Conservation (phyloP, 2,329 filamentous ascomycete genomes). For the Epichloe sylvatica region DNA sequence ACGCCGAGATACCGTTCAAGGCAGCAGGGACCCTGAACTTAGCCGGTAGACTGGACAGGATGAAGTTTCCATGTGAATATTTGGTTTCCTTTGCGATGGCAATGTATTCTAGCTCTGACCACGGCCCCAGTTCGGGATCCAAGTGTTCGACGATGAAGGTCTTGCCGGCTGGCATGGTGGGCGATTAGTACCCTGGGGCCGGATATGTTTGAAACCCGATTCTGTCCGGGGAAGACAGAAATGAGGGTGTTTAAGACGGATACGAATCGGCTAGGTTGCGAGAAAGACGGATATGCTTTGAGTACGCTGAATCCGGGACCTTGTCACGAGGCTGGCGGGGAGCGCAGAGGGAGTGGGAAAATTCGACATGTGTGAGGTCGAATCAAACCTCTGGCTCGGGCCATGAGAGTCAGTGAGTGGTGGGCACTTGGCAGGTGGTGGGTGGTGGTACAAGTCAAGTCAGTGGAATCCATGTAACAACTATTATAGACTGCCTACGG, state of each 20-base stretch:
- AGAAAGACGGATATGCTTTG: too few relatives aligned
- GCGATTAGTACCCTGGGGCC: background rate
- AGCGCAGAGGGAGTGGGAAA: background rate
- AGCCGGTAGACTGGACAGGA: slow-evolving; percentile 66
- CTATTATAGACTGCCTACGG: too few relatives aligned
- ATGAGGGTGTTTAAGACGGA: background rate
- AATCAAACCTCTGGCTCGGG: background rate
- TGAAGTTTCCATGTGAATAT: slow-evolving; percentile 52
- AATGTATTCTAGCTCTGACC: slow-evolving; percentile 88
- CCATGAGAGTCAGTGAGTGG: too few relatives aligned
- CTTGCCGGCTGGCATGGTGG: slow-evolving; percentile 35
- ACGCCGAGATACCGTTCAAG: slow-evolving; percentile 41
- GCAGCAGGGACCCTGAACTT: slow-evolving; percentile 50
- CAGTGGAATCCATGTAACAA: too few relatives aligned
- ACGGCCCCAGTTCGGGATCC: slow-evolving; percentile 82
- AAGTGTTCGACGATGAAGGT: slow-evolving; percentile 94
- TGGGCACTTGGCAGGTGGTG: too few relatives aligned
- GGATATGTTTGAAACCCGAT: background rate
- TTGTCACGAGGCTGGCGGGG: background rate
- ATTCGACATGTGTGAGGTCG: background rate
- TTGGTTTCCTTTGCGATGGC: slow-evolving; percentile 74
- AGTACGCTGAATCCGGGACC: too few relatives aligned
- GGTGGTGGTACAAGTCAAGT: too few relatives aligned
- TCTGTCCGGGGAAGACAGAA: background rate
- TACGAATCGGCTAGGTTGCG: too few relatives aligned